phyloP scores from a whole-genome alignment of 257 asterid species.

The Forsythia suspensa region DNA sequence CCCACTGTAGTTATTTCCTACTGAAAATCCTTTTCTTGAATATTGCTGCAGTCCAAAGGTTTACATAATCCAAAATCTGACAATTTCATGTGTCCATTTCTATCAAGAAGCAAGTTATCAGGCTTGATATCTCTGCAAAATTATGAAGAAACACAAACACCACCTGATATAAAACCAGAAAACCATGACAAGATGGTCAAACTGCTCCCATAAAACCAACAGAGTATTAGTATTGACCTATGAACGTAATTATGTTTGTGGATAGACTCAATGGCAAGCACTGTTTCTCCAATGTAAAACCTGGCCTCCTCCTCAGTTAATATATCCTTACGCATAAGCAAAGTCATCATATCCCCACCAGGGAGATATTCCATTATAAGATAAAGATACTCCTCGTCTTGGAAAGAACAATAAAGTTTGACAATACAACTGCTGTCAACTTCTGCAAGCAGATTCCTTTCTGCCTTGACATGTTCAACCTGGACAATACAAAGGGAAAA shows the following conservation, averaged over 20 bases:
- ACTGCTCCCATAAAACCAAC: not conserved
- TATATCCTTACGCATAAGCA: conserved; percentile 28
- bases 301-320: conserved; percentile 29
- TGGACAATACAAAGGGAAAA: conserved; percentile 7
- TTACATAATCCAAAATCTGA: conserved; percentile 38
- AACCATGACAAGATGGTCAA: not conserved
- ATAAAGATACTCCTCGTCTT: conserved; percentile 31
- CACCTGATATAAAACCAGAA: conserved; percentile 1
- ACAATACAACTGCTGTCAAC: conserved; percentile 33
- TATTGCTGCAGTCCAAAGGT: conserved; percentile 28
- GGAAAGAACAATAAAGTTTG: conserved; percentile 31
- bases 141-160: not conserved
- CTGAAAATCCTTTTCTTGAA: conserved; percentile 15
- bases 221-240: conserved; percentile 17
- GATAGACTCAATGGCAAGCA: conserved; percentile 32
- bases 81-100: conserved; percentile 33
- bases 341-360: conserved; percentile 32
- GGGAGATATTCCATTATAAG: conserved; percentile 32
- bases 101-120: conserved; percentile 31
- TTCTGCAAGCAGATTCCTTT: conserved; percentile 32
- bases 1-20: conserved; percentile 5
- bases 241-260: conserved; percentile 33
- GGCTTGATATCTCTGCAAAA: conserved; percentile 33
- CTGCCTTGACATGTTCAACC: conserved; percentile 36
- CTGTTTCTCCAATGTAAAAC: conserved; percentile 28